phyloP scores from a whole-genome alignment of 2,329 filamentous ascomycete species.

The Arachnomyces sp. region DNA sequence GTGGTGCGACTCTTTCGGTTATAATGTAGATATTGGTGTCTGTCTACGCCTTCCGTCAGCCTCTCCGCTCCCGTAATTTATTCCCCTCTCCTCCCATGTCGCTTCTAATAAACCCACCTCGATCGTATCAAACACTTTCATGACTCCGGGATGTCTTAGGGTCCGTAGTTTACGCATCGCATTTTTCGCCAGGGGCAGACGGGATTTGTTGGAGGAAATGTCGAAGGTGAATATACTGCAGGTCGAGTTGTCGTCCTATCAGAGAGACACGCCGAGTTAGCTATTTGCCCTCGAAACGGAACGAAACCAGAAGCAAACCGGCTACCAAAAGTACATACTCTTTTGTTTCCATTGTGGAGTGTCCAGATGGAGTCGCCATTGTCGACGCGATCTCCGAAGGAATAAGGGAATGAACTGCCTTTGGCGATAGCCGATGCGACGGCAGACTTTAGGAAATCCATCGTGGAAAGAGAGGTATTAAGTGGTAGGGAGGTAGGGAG shows the following conservation, averaged over 20 bases:
- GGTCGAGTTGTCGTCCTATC: constrained; percentile 81
- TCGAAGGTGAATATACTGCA: constrained; percentile 99
- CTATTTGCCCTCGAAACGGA: background rate
- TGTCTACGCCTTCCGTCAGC: constrained; percentile 50
- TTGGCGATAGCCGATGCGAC: constrained; percentile 95
- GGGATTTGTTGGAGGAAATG: constrained; percentile 68
- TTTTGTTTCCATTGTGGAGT: constrained; percentile 87
- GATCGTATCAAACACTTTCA: constrained; percentile 88
- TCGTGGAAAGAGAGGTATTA: constrained; percentile 32
- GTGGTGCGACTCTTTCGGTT: constrained; percentile 78
- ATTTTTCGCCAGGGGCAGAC: constrained; percentile 82
- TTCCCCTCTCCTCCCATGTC: constrained; percentile 8
- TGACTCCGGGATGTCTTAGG: constrained; percentile 84
- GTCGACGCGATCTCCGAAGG: constrained; percentile 86
- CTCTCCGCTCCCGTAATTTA: background rate
- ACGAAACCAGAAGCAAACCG: background rate
- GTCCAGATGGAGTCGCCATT: constrained; percentile 92
- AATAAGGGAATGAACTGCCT: constrained; percentile 85
- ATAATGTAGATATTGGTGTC: constrained; percentile 94
- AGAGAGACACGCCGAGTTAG: constrained; percentile 12
- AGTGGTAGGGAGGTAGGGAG: constrained; percentile 2
- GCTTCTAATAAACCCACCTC: constrained; percentile 53
- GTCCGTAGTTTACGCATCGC: constrained; percentile 90
- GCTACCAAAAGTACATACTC: constrained; percentile 49
- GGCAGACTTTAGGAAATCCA: constrained; percentile 98